Evolutionary conservation across 768 basidiomycete species (phyloP).

Genomic region (Suillus brevipes): DNA sequence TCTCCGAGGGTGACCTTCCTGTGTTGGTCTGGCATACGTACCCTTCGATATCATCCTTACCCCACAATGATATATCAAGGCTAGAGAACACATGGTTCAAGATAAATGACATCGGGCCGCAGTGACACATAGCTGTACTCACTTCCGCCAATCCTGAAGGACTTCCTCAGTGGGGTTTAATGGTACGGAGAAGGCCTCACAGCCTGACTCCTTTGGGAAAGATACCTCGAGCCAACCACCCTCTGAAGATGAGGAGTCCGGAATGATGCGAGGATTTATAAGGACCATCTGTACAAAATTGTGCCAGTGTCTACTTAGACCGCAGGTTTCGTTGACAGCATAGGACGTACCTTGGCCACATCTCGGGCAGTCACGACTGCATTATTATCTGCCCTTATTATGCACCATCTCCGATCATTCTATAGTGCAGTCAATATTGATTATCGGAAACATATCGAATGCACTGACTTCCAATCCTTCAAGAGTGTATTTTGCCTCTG

Average conservation of each 20-base stretch:
- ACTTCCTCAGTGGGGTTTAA: constrained; percentile 52
- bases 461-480: constrained; percentile 63
- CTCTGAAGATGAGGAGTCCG: constrained; percentile 44
- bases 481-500: constrained; percentile 53
- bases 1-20: constrained; percentile 48
- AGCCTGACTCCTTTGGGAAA: constrained; percentile 61
- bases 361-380: constrained; percentile 69
- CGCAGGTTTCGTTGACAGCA: not conserved
- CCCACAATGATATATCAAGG: constrained; percentile 55
- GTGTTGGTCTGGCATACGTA: constrained; percentile 56
- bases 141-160: constrained; percentile 59
- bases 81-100: constrained; percentile 33
- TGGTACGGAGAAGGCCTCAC: constrained; percentile 59
- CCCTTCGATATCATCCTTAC: constrained; percentile 53
- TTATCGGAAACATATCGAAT: not conserved
- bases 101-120: not conserved
- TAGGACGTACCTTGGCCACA: constrained; percentile 48
- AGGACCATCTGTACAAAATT: constrained; percentile 56
- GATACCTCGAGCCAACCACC: constrained; percentile 52
- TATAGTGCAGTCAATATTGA: constrained; percentile 27
- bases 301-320: not conserved
- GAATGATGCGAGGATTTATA: constrained; percentile 55
- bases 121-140: constrained; percentile 24
- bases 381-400: constrained; percentile 57
- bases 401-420: constrained; percentile 73